These are phyloP conservation scores for Diospyros lotus DNA, from an alignment of 148 eudicot genomes.

Conservation along the genomic window DNA sequence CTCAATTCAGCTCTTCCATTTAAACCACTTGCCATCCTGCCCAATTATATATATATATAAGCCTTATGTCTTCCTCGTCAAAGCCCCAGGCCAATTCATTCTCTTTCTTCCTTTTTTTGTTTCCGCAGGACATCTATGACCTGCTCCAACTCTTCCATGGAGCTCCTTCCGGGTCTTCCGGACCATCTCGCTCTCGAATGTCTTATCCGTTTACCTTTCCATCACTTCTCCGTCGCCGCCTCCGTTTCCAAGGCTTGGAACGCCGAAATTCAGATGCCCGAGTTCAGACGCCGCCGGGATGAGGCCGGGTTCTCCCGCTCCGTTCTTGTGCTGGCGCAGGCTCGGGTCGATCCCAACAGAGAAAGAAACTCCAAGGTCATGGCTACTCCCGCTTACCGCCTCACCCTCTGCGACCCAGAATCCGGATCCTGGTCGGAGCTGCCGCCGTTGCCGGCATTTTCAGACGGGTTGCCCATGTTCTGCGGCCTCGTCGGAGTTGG, in stretches of 20 bases:
- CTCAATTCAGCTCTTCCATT: too few relatives aligned
- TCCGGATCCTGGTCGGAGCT: slow-evolving; percentile 45
- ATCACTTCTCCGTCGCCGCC: slow-evolving; percentile 35
- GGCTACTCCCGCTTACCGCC: slow-evolving; percentile 35
- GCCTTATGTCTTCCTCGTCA: too few relatives aligned
- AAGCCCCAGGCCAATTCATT: neutral
- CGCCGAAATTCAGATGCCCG: slow-evolving; percentile 29
- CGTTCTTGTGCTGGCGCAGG: slow-evolving; percentile 52
- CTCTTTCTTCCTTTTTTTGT: too few relatives aligned
- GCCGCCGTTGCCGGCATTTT: slow-evolving; percentile 18
- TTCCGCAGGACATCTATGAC: too few relatives aligned
- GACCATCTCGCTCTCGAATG: slow-evolving; percentile 64
- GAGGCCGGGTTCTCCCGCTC: slow-evolving; percentile 36
- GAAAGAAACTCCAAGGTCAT: neutral
- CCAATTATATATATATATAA: too few relatives aligned
- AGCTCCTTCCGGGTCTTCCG: slow-evolving; percentile 63
- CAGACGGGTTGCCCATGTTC: slow-evolving; percentile 64
- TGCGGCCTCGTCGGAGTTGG: slow-evolving; percentile 54
- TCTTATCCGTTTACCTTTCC: slow-evolving; percentile 45
- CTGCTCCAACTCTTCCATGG: slow-evolving; percentile 25
- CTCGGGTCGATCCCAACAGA: slow-evolving; percentile 25
- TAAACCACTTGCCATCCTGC: too few relatives aligned
- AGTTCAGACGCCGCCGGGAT: slow-evolving; percentile 40
- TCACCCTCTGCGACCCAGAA: slow-evolving; percentile 45
- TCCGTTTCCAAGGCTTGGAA: slow-evolving; percentile 55